Evolutionary conservation across 1,284 basidiomycete species (phyloP).

Genomic region (Cryptococcus amylolentus): DNA sequence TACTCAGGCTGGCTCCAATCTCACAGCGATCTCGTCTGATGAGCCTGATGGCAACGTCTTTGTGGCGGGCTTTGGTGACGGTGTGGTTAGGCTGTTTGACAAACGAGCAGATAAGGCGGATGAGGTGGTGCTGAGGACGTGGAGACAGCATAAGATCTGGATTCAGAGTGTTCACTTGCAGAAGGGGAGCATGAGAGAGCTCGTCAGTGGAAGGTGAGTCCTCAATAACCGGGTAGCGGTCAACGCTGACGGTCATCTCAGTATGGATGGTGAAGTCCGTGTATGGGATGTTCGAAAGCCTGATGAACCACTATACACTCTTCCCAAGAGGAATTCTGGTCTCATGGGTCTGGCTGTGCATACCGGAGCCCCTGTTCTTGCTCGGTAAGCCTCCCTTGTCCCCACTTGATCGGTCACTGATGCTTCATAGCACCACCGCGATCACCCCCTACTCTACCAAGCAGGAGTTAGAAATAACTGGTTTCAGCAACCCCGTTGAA

Average conservation of each 20-base stretch:
- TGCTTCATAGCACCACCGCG: slow-evolving; percentile 30
- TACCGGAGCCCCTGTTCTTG: slow-evolving; percentile 77
- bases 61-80: slow-evolving; percentile 89
- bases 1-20: slow-evolving; percentile 83
- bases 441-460: slow-evolving; percentile 31
- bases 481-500: slow-evolving; percentile 37
- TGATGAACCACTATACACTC: slow-evolving; percentile 61
- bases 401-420: not conserved
- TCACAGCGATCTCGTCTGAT: slow-evolving; percentile 82
- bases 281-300: slow-evolving; percentile 84
- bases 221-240: no score
- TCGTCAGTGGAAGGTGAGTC: slow-evolving; percentile 80
- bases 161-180: slow-evolving; percentile 88
- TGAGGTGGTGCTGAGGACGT: slow-evolving; percentile 71
- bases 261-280: slow-evolving; percentile 84
- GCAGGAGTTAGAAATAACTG: slow-evolving; percentile 46
- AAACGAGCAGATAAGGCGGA: slow-evolving; percentile 78
- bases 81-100: slow-evolving; percentile 86
- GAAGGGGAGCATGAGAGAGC: slow-evolving; percentile 65
- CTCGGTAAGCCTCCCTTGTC: slow-evolving; percentile 57
- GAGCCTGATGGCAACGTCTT: slow-evolving; percentile 71
- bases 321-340: slow-evolving; percentile 67
- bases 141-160: slow-evolving; percentile 82
- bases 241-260: slow-evolving; percentile 40
- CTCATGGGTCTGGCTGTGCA: slow-evolving; percentile 86